Evolutionary conservation across 345 rosid species (phyloP).

Genomic region (Iberis pinnata): DNA sequence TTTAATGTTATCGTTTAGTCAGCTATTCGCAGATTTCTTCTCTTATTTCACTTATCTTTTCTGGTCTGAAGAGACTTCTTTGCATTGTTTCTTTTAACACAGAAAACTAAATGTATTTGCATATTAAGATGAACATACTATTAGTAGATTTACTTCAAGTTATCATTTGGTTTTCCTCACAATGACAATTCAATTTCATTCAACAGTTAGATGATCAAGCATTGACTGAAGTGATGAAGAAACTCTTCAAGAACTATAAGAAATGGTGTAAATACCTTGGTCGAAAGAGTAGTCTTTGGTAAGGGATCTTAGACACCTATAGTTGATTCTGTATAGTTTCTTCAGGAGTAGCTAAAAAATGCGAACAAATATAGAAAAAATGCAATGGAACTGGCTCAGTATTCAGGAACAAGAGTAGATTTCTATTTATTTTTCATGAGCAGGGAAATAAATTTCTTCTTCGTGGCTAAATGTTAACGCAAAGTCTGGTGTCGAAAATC

Average conservation of each 20-base stretch:
- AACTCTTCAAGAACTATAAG: conserved; percentile 94
- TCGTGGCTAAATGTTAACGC: conserved; percentile 9
- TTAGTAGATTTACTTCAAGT: not conserved
- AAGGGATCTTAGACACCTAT: conserved; percentile 23
- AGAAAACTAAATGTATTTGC: not conserved
- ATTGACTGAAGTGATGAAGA: conserved; percentile 95
- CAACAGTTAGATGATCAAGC: conserved; percentile 91
- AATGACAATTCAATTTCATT: conserved; percentile 3
- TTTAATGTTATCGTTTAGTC: not conserved
- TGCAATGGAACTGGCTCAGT: conserved; percentile 1
- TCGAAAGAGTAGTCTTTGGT: conserved; percentile 99
- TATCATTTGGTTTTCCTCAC: not conserved
- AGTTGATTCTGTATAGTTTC: not conserved
- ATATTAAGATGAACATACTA: not conserved
- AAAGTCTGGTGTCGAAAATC: conserved; percentile 5
- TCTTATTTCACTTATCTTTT: not conserved
- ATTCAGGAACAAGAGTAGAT: not conserved
- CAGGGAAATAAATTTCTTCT: conserved; percentile 1
- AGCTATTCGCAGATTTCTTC: not conserved
- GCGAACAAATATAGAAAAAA: not conserved
- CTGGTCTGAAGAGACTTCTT: not conserved
- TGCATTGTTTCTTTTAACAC: not conserved
- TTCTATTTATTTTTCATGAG: conserved; percentile 3
- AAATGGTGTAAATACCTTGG: conserved; percentile 98
- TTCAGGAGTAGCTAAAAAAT: conserved; percentile 1